Base-by-base conservation (phyloP, 176 grass and related monocot species). In the Carex pumila region DNA sequence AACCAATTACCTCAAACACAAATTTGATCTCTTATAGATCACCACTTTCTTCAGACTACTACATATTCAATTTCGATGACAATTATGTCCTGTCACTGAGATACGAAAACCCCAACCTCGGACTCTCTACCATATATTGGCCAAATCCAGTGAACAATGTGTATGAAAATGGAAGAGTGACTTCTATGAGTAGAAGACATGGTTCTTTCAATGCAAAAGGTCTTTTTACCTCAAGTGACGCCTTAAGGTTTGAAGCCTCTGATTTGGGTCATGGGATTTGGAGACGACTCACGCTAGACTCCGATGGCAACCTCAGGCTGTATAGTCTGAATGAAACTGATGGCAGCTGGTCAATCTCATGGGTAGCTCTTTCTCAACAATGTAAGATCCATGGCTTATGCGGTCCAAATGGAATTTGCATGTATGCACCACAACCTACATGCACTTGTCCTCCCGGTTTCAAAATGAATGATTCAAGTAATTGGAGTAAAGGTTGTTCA, bases 401-500 rank as follows among this genome's bases (percentile, higher is more conserved):
- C 53, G 83, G 83, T 18, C 15, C 7, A 13, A 19, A 78, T 65
- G 84, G 84, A 49, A 85, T 85, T 65, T 85, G 84, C 14, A 74
- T 61, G 4, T 79, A 85, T 25, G 7, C 70, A 17, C 82, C 6
- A 0, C 25, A 49, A 19, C 31, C 83, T 15, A 43, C 34, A n/a
- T 85, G 83, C 7, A 76, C 53, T 75, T 85, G 83, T 39, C 68
- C 83, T 14, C 68, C 65, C 17, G 83, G 68, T 61, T 85, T 57
- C 57, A 61, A 43, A 74, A 61, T 85, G 68, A 85, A 73, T 22
- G 52, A 85, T 62, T 22, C 1, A 6, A 85, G 55, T 11, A 37
- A 79, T 55, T 85, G 84, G 71, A 85, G 57, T 65, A 65, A 79
- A 79, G 84, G 84, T 53, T 85, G 84, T 39, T 14, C 14, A n/a